Evolutionary conservation across 2,329 filamentous ascomycete genomes (phyloP).

Genomic region (Botryosphaeria dothidea): DNA sequence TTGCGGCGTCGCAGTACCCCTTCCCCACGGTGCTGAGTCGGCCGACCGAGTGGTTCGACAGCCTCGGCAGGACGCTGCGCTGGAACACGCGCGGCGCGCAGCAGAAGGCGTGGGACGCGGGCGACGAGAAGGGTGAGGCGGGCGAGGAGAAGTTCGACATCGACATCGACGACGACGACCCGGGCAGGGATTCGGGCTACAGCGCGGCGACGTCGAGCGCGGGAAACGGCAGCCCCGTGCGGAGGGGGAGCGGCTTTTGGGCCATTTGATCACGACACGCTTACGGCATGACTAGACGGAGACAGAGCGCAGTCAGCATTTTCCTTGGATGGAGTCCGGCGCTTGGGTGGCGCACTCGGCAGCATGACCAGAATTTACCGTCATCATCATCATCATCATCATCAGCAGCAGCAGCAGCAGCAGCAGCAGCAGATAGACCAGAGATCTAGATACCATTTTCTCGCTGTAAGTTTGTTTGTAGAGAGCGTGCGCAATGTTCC

Average conservation of each 20-base stretch:
- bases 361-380: neutral
- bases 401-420: neutral
- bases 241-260: constrained; percentile 13
- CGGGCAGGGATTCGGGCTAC: constrained; percentile 45
- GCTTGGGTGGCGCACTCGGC: neutral
- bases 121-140: constrained; percentile 48
- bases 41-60: constrained; percentile 94
- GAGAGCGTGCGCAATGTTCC: neutral
- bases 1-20: constrained; percentile 92
- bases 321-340: constrained; percentile 11
- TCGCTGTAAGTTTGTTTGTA: neutral
- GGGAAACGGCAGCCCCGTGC: constrained; percentile 18
- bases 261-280: neutral
- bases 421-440: constrained; percentile 2
- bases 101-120: constrained; percentile 76
- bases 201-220: constrained; percentile 38
- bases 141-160: constrained; percentile 77
- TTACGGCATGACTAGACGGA: neutral
- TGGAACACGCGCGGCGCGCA: constrained; percentile 94
- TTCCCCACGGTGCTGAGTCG: constrained; percentile 94
- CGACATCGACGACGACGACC: constrained; percentile 71
- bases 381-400: no score
- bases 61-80: constrained; percentile 83
- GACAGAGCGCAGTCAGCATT: neutral
- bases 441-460: constrained; percentile 11